Percentiles rank a stretch among this genome's conserved stretches.
Conservation (phyloP, 2,329 filamentous ascomycete genomes). For the Colletotrichum lupini region DNA sequence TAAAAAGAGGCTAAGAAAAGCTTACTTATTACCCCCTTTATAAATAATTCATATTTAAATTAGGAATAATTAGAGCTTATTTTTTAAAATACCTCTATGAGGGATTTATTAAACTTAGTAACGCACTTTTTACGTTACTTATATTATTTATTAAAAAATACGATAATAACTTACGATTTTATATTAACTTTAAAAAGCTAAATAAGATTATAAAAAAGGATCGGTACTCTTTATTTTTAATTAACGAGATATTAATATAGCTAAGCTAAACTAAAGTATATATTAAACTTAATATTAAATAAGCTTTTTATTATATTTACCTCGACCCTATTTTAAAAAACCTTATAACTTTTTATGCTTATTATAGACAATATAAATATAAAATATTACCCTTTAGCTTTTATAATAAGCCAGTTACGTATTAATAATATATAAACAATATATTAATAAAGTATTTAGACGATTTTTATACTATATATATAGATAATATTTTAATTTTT, state of each 20-base stretch:
- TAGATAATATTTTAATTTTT: too few species aligned
- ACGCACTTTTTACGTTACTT: not conserved
- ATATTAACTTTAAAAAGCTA: not conserved
- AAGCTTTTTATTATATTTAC: too few species aligned
- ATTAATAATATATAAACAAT: too few species aligned
- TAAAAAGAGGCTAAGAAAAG: not conserved
- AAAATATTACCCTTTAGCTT: too few species aligned
- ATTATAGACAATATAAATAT: too few species aligned
- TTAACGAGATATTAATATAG: fast-evolving
- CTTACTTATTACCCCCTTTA: not conserved
- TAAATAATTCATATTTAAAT: not conserved
- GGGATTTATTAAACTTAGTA: not conserved
- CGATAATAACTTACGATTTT: not conserved
- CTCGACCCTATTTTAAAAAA: too few species aligned
- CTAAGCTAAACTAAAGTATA: too few species aligned
- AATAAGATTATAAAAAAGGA: too few species aligned
- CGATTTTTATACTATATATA: too few species aligned
- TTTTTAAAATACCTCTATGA: not conserved
- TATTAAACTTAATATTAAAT: too few species aligned
- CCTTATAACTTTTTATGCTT: fast-evolving
- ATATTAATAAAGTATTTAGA: too few species aligned
- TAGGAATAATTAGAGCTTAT: not conserved
- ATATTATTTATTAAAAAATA: not conserved
- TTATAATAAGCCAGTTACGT: too few species aligned
- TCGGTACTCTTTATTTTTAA: fast-evolving